Base-by-base conservation (phyloP, 2,329 filamentous ascomycete genomes). In the Aspergillus intermedius region DNA sequence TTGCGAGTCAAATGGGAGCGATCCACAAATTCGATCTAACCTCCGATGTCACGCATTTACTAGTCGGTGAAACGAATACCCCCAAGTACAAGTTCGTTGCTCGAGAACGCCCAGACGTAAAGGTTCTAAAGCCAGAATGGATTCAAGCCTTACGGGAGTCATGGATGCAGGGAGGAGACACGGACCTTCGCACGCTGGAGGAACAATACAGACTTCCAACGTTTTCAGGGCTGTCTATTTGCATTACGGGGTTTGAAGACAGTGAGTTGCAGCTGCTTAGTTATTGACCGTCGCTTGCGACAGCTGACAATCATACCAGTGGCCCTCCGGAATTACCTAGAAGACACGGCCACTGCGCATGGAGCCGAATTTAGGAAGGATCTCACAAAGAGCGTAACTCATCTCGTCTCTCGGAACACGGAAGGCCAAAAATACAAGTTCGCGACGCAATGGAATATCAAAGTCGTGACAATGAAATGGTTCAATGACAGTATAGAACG, bases 31-130 rank as follows among this genome's bases (percentile, higher is more conserved):
- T 90, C 68, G 91, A 98, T 67, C 81, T 98, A 41, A 97, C 91
- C n/a, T 88, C 87, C 49, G 89, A 96, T 67, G 89, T 95, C 43
- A 97, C 93, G 4, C 93, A 98, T 73, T 82, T 98, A 42, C 80
- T 98, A 54, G 88, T 95, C 53, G 93, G 91, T 66, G 84, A 87
- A 60, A 87, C 89, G 61, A 82, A 91, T 65, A 97, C 91, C 1
- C 82, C 87, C 44, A 98, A 98, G 69, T 98, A 98, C 71, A 86
- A 84, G 67, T 95, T 95, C 75, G 91, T 97, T 61, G 93, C 91
- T 47, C 88, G 85, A 63, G 87, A 91, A 66, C 81, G 93, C 46
- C 83, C 86, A 43, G 93, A 98, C 62, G 84, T 98, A 61, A 83
- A 82, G 64, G 84, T 90, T 44, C 84, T 98, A 73, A 81, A 81